Conservation (phyloP, 208 protist genomes). For the Strigomonas culicis region DNA sequence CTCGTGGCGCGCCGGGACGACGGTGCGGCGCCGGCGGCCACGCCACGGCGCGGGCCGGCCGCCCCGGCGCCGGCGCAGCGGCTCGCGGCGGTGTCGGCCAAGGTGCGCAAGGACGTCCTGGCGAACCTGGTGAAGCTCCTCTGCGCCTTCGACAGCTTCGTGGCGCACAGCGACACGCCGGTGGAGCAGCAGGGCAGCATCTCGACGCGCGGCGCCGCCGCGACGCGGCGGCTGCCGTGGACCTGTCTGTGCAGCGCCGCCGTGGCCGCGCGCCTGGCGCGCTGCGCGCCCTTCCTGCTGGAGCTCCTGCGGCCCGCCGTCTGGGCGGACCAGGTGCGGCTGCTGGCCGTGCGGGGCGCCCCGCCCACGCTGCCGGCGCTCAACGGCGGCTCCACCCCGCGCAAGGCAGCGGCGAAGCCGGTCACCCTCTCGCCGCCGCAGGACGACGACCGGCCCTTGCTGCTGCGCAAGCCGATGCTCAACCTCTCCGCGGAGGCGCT, state of each 20-base stretch:
- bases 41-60: not conserved
- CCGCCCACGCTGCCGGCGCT: too few species aligned
- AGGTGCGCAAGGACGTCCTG: conserved; percentile 33
- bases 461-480: not conserved
- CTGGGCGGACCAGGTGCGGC: conserved; percentile 18
- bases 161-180: conserved; percentile 67
- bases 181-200: conserved; percentile 36
- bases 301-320: conserved; percentile 26
- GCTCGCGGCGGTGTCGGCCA: not conserved
- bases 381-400: conserved; percentile 5
- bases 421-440: not conserved
- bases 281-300: conserved; percentile 27
- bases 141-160: conserved; percentile 66
- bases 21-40: too few species aligned
- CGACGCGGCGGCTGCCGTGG: conserved; percentile 27
- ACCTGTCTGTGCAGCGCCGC: conserved; percentile 37
- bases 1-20: too few species aligned
- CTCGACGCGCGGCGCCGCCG: conserved; percentile 34
- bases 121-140: conserved; percentile 53
- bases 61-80: not conserved
- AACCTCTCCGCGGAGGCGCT: not conserved
- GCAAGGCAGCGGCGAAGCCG: not conserved
- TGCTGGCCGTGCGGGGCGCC: too few species aligned
- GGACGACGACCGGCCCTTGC: not conserved
- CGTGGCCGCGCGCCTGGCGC: conserved; percentile 29